Evolutionary conservation across 352 stramenopile genomes (phyloP).

Genomic region (Pythium guiyangense): DNA sequence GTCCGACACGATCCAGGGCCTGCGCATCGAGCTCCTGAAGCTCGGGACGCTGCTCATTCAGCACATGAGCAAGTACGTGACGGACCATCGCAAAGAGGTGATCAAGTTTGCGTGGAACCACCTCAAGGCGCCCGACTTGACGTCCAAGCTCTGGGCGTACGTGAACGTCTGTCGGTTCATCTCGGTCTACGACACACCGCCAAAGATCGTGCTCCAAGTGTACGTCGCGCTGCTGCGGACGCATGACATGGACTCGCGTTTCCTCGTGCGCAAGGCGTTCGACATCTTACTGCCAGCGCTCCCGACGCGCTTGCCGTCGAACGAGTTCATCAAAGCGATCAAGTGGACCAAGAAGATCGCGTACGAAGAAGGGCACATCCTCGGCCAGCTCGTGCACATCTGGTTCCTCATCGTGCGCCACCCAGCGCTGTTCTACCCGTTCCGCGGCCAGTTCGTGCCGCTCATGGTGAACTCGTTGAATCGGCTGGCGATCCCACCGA

Average conservation of each 20-base stretch:
- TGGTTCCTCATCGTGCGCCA: slow-evolving; percentile 97
- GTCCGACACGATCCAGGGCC: slow-evolving; percentile 61
- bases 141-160: slow-evolving; percentile 96
- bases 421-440: slow-evolving; percentile 90
- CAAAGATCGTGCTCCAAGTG: slow-evolving; percentile 97
- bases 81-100: slow-evolving; percentile 94
- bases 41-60: slow-evolving; percentile 95
- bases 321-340: slow-evolving; percentile 95
- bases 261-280: slow-evolving; percentile 93
- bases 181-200: slow-evolving; percentile 92
- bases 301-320: slow-evolving; percentile 75
- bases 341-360: slow-evolving; percentile 98
- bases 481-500: slow-evolving; percentile 92
- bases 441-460: slow-evolving; percentile 91
- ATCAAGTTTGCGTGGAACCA: slow-evolving; percentile 99
- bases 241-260: slow-evolving; percentile 93
- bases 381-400: slow-evolving; percentile 96
- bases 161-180: slow-evolving; percentile 97
- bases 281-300: slow-evolving; percentile 95
- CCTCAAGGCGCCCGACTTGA: slow-evolving; percentile 93
- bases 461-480: slow-evolving; percentile 97
- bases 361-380: slow-evolving; percentile 95
- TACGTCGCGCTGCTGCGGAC: slow-evolving; percentile 93
- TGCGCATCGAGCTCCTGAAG: slow-evolving; percentile 92
- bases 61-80: slow-evolving; percentile 91